Evolutionary conservation across 148 eudicot genomes (phyloP), one percentile per base, ranked within the genome.

Genomic region (Rhododendron mucronatum): DNA sequence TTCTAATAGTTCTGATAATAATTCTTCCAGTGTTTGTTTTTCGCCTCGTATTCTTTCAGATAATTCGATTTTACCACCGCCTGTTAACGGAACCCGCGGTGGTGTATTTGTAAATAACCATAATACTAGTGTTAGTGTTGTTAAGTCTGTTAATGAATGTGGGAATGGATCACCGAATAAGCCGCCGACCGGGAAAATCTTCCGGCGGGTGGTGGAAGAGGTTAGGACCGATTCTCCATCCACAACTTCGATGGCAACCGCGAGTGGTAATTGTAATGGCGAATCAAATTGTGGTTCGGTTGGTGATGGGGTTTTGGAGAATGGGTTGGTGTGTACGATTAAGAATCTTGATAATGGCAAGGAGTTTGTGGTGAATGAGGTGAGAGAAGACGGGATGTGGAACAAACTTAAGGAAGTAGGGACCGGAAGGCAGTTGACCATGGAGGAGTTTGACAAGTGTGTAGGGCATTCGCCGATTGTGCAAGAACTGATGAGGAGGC

Each of bases 391-490:
- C 65, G 99, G 99, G 87, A 88, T 83, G 87, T 95, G 94, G 96
- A 88, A 94, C 39, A 93, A 94, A 90, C 83, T 97, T 7, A 95
- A 91, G 87, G 99, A 97, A 86, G 95, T 97, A 33, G 95, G 91
- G 37, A 97, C 99, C 14, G 99, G 99, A 79, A 93, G 92, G 86
- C 95, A 97, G 78, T 92, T 97, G 92, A 97, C 99, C 1, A 92
- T 94, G 92, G 99, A 97, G 88, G 99, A 97, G 89, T 95, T 95
- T 77, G 95, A 97, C 91, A 93, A 91, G 90, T 91, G 90, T 82
- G 93, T 97, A 1, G 99, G 99, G 78, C 95, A 96, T 85, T 97
- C 99, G 0, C 99, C 99, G 0, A 95, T 97, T 73, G 98, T 97
- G 63, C 98, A 94, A 73, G 99, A 96, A 86, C 81, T 96, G 45